Base-by-base conservation (phyloP, 1,139 yeast genomes). In the Candida gigantensis region DNA sequence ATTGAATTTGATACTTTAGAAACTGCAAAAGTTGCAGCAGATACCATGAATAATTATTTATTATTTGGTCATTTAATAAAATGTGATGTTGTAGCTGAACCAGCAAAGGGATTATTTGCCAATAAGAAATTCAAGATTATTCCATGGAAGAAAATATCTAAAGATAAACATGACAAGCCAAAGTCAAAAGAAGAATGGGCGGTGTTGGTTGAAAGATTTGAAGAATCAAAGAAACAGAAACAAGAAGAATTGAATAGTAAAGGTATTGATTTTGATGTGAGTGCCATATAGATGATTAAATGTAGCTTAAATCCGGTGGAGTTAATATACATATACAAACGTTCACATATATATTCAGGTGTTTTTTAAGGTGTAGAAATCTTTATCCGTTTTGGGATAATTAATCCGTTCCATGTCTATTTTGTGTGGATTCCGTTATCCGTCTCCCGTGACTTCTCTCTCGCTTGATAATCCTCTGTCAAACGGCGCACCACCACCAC, bases 41-140 rank as follows among this genome's bases (percentile, higher is more conserved):
- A 92, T 51, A 81, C 97, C 35, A 92, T 92, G 98, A 83, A 92
- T 65, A 92, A 92, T 63, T 92, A 92, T 56, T 74, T 92, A 47
- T 63, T 92, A 39, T 83, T 86, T 65, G 95, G 95, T 9, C 97
- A 90, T 60, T 77, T 90, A 47, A 55, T 74, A 78, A 57, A 83
- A 77, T 70, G 94, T 78, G 52, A 75, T 71, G 55, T 68, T 70
- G 46, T 72, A 74, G 62, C 72, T 62, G 45, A 62, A 53, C 41
- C 74, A 58, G 75, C 72, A 36, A 72, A 76, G 38, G 72, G 74
- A 35, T 57, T 78, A 45, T 78, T 77, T 31, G 68, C 83, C 68
- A 53, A 61, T 55, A 45, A 37, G 35, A 75, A 70, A 48, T 84
- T 71, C 63, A 79, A 72, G 54, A 70, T 73, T n/a, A 68, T 82